A percentile compares a stretch with the other conserved stretches of the same genome.
These are phyloP conservation scores for Penicillium decumbens DNA, from an alignment of 2,329 filamentous ascomycete genomes.

Conservation along the genomic window DNA sequence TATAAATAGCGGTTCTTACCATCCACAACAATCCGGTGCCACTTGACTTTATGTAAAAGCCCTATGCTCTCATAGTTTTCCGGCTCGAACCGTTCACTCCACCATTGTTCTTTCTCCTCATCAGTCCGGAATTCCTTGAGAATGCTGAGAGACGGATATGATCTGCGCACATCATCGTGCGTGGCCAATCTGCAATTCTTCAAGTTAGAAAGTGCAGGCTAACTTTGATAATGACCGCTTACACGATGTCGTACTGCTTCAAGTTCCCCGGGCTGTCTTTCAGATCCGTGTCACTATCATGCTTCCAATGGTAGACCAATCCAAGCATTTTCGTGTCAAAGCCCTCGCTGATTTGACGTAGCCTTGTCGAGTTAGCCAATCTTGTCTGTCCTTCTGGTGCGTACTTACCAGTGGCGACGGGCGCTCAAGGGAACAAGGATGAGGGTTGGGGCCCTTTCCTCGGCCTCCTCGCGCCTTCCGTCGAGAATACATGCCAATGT, in stretches of 20 bases:
- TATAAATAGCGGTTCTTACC: slow-evolving; percentile 20
- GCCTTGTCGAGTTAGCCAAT: not conserved
- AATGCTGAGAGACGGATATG: slow-evolving; percentile 28
- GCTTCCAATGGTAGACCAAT: slow-evolving; percentile 23
- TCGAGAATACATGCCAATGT: slow-evolving; percentile 39
- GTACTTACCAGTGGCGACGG: not conserved
- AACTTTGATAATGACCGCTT: not conserved
- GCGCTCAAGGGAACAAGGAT: slow-evolving; percentile 31
- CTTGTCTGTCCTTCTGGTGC: not conserved
- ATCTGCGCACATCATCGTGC: slow-evolving; percentile 35
- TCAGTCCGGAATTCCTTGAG: slow-evolving; percentile 15
- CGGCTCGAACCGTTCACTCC: slow-evolving; percentile 17
- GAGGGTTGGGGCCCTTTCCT: slow-evolving; percentile 31
- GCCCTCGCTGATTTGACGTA: slow-evolving; percentile 17
- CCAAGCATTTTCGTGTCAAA: slow-evolving; percentile 24
- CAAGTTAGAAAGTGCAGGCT: not conserved
- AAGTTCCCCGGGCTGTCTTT: slow-evolving; percentile 20
- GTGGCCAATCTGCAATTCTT: slow-evolving; percentile 31
- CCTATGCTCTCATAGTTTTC: slow-evolving; percentile 20
- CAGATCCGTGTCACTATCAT: slow-evolving; percentile 16
- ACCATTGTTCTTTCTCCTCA: slow-evolving; percentile 24
- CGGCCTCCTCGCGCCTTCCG: slow-evolving; percentile 20
- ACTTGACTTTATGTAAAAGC: slow-evolving; percentile 34
- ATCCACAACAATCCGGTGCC: slow-evolving; percentile 40
- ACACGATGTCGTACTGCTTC: slow-evolving; percentile 24